phyloP scores from a whole-genome alignment of 139 green algal genomes.

The Diplosphaera chodatii region DNA sequence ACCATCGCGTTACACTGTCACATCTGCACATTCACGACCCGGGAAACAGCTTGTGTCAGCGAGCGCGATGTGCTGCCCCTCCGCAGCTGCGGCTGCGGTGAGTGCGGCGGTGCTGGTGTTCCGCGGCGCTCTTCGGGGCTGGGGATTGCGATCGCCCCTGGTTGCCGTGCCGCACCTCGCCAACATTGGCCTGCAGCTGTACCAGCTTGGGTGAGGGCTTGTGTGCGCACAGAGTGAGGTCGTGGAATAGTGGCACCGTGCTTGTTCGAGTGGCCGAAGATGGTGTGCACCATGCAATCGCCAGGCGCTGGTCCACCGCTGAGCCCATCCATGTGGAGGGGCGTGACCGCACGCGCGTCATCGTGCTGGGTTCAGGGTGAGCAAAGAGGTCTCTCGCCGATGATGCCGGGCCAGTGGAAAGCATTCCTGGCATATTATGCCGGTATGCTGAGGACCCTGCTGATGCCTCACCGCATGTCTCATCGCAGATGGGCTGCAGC shows the following conservation, averaged over 20 bases:
- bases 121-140: no score
- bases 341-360: neutral
- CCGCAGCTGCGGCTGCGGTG: neutral
- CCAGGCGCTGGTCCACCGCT: neutral
- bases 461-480: no score
- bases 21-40: no score
- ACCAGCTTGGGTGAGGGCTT: neutral
- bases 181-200: neutral
- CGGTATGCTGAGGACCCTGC: no score
- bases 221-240: no score
- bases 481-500: conserved; percentile 1
- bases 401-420: conserved; percentile 41
- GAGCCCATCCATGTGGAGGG: neutral
- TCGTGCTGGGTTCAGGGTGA: conserved; percentile 14
- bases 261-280: no score
- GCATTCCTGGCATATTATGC: conserved; percentile 51
- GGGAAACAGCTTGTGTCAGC: no score
- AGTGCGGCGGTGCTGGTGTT: neutral
- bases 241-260: no score
- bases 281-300: neutral
- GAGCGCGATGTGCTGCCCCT: no score
- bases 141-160: neutral
- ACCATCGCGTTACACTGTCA: no score
- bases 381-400: conserved; percentile 25
- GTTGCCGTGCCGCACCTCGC: neutral